phyloP scores from a whole-genome alignment of 176 grass and related monocot species.

The Ananas comosus region DNA sequence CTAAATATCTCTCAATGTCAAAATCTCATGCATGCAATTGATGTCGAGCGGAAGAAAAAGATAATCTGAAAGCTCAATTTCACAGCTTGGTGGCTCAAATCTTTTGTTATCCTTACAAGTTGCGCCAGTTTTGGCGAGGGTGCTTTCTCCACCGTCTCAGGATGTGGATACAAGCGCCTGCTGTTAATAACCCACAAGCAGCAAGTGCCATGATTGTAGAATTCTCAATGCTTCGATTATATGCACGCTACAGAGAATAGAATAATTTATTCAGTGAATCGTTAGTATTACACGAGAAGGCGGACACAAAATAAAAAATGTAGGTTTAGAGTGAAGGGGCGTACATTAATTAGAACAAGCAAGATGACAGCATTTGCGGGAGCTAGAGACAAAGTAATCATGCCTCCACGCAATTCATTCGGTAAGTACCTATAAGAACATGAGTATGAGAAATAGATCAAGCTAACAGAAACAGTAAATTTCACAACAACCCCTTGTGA shows the following conservation, averaged over 20 bases:
- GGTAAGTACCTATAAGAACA: conserved; percentile 65
- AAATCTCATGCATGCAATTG: neutral
- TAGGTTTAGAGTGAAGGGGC: neutral
- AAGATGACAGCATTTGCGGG: conserved; percentile 49
- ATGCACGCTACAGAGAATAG: conserved; percentile 33
- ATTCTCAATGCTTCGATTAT: conserved; percentile 39
- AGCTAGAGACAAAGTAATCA: conserved; percentile 73
- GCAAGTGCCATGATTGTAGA: conserved; percentile 62
- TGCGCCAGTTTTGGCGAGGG: conserved; percentile 39
- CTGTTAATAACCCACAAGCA: conserved; percentile 43
- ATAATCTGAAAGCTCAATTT: neutral
- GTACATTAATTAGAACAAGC: conserved; percentile 52
- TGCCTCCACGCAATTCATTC: conserved; percentile 89
- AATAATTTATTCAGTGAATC: conserved; percentile 10
- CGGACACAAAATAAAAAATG: neutral
- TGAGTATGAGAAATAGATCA: neutral
- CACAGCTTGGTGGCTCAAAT: neutral
- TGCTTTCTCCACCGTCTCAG: conserved; percentile 62
- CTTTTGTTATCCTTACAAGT: conserved; percentile 20
- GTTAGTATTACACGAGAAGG: neutral
- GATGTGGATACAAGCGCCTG: conserved; percentile 48
- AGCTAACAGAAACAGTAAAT: too few relatives aligned
- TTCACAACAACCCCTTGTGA: too few relatives aligned
- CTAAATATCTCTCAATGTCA: neutral
- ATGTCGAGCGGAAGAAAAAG: neutral